Base-by-base conservation (phyloP, 176 grass and related monocot species). In the Pharus latifolius region DNA sequence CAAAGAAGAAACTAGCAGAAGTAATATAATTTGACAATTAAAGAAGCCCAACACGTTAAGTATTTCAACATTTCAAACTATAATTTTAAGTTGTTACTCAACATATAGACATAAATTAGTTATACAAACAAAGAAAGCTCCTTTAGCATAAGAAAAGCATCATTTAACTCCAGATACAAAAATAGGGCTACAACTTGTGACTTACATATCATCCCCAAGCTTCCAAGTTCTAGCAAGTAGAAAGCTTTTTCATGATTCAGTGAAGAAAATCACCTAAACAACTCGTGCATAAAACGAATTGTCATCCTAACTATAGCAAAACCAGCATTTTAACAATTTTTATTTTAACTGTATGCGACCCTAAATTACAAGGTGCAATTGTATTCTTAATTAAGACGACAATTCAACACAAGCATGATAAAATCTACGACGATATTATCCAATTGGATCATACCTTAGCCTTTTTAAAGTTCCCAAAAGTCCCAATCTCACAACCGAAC, bases 401-500 rank as follows among this genome's bases (percentile, higher is more conserved):
- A 74, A 56, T 17, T 49, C 37, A n/a, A n/a, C 13, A 74, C 7
- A 2, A 5, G n/a, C 9, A 49, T 41, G 38, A 2, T 4, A n/a
- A 41, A 75, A 75, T 38, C 40, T 0, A 43, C 2, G 40, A 54
- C 18, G 19, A 18, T 20, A 67, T 0, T 14, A 22, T 8, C 12
- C 10, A 73, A 40, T 25, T 78, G 10, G 25, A 49, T 76, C 10
- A 30, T 75, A 99, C 96, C 77, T 88, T 85, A 18, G 90, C 34
- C 69, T 76, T 94, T 44, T 78, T 88, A 9, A 91, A 83, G 25
- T 72, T 89, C n/a, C 84, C 84, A 12, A 86, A 60, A 26, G 67
- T 69, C 28, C 81, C 80, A 53, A 85, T 77, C 65, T 91, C 96
- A 57, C 83, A 78, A 54, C 72, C 79, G 32, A 88, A 80, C n/a